Evolutionary conservation across 495 filamentous ascomycete species (phyloP).

Genomic region (Aspergillus mulundensis): DNA sequence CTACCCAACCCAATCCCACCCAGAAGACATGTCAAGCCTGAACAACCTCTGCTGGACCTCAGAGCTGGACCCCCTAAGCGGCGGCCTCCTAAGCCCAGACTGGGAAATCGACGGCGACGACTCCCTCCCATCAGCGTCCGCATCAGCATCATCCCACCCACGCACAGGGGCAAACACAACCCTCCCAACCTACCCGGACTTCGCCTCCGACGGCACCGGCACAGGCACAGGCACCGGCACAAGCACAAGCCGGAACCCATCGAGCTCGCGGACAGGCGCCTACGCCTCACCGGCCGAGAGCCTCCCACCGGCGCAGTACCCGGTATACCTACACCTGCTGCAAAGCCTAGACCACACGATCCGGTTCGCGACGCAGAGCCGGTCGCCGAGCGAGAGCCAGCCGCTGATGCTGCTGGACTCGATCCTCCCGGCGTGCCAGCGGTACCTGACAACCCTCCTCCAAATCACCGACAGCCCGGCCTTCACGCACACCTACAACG

Average conservation of each 20-base stretch:
- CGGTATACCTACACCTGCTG: slow-evolving; percentile 14
- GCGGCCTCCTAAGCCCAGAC: slow-evolving; percentile 9
- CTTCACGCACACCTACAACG: slow-evolving; percentile 11
- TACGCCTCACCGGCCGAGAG: neutral
- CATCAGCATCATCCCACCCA: neutral
- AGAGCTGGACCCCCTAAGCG: neutral
- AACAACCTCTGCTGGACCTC: slow-evolving; percentile 12
- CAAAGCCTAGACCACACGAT: slow-evolving; percentile 14
- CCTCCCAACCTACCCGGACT: neutral
- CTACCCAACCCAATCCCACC: neutral
- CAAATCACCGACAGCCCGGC: slow-evolving; percentile 5
- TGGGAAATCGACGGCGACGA: slow-evolving; percentile 13
- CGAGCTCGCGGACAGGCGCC: no score
- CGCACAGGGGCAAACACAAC: no score
- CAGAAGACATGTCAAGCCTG: neutral
- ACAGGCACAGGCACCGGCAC: no score
- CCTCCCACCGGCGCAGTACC: slow-evolving; percentile 1
- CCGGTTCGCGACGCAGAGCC: slow-evolving; percentile 2
- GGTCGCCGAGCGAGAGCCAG: neutral
- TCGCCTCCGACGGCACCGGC: neutral
- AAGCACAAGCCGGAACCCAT: neutral
- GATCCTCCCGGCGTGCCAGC: slow-evolving; percentile 14
- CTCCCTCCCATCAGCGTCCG: neutral
- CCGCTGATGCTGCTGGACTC: slow-evolving; percentile 1
- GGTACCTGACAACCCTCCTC: slow-evolving; percentile 13